Evolutionary conservation across 2,329 filamentous ascomycete genomes (phyloP), one percentile per base, ranked within the genome.

Genomic region (Fonsecaea pedrosoi): DNA sequence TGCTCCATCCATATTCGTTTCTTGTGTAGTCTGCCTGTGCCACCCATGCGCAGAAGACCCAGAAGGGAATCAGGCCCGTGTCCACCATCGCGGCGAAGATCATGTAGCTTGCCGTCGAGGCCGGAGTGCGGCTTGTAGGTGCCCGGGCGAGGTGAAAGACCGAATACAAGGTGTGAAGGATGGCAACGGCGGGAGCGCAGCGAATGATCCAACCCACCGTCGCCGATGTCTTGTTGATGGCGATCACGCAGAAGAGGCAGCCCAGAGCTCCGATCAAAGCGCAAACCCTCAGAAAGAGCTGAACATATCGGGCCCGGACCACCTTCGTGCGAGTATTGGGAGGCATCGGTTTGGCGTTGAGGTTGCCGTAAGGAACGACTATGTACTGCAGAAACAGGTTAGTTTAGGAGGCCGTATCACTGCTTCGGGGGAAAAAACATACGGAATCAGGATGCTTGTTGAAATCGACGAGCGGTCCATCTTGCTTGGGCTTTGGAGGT

Each of bases 71-170:
- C 61, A 90, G 79, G 18, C 85, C 85, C n/a, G 82, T 79, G 77
- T 98, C 94, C 50, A 90, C 86, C 53, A 92, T 80, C 10, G 87
- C 84, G 2, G 93, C 88, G 77, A 97, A 98, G 65, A 95, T 80
- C 78, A 96, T 92, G 78, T 98, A 98, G 70, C 92, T 94, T 13
- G 92, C 89, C 18, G 92, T 92, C 25, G 92, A 96, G 3, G 84
- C 89, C 0, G 94, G 89, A 0, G 93, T 88, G 60, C 93, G 88
- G 54, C 84, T 86, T 56, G 87, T 87, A 0, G 91, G 86, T 42
- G 89, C 87, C 37, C 91, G 87, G 13, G 86, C 83, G 45, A 96
- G 86, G 77, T 97, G 93, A 74, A 91, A 95, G 67, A 96, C 85
- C 50, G 86, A 91, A 78, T 98, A 98, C 18, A 88, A 74, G 15